Evolutionary conservation across 1,284 basidiomycete genomes (phyloP), one percentile per base, ranked within the genome.

Genomic region (Peniophora sp.): DNA sequence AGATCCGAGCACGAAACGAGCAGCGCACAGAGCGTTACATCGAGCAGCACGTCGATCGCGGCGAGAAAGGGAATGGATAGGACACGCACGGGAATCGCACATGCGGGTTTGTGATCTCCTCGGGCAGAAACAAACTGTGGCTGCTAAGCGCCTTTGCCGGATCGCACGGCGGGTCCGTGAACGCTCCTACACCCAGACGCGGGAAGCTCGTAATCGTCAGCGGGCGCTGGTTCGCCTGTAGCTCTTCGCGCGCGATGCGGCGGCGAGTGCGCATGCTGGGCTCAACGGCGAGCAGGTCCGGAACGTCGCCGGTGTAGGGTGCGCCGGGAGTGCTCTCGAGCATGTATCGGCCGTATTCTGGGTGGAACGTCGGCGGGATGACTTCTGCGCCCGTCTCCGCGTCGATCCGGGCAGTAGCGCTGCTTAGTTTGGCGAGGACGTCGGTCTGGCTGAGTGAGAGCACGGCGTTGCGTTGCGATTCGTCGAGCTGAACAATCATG

Each of bases 321-420:
- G 81, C 80, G 2, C 97, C 97, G 0, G 97, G 97, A 0, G 96
- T 99, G 6, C 92, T 94, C 69, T 99, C 97, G 52, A 99, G 78
- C 97, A 99, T 99, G 74, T 92, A 99, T 39, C 95, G 82, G 47
- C 96, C 97, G 71, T 96, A 99, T 68, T 99, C 97, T 14, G 96
- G 96, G 65, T 99, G 97, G 65, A 97, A 99, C n/a, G 87, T 91
- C 2, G 95, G 94, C 23, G 93, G 79, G 19, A 82, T 75, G 34
- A 81, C 72, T 46, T 89, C 94, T 60, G 23, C 75, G 25, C 78
- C 76, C 53, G 73, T 73, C 54, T 83, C 81, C 25, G 78, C 76
- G 49, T 77, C 72, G 47, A 91, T 83, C 58, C 85, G 79, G 53
- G 79, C 72, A 34, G 89, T 85, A 46, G 87, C 81, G 48, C 74